Conservation (phyloP, 2,329 filamentous ascomycete species). For the Fusarium pseudograminearum region DNA sequence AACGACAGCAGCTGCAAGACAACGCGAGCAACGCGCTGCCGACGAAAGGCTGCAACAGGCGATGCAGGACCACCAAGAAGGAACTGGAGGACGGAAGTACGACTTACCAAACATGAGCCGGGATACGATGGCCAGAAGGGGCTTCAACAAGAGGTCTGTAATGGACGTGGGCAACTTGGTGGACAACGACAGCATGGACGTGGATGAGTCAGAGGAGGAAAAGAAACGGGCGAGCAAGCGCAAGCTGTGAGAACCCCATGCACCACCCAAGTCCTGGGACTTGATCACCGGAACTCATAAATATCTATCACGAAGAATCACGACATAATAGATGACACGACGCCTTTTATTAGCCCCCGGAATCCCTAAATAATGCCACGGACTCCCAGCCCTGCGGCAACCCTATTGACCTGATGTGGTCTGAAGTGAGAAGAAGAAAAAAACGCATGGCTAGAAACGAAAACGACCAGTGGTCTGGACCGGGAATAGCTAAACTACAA, state of each 20-base stretch:
- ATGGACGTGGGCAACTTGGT: slow-evolving; percentile 58
- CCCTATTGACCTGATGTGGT: slow-evolving; percentile 26
- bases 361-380: slow-evolving; percentile 37
- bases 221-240: slow-evolving; percentile 65
- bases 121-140: slow-evolving; percentile 46
- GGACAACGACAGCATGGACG: slow-evolving; percentile 66
- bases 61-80: slow-evolving; percentile 60
- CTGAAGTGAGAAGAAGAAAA: slow-evolving; percentile 30
- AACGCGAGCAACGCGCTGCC: slow-evolving; percentile 62
- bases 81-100: slow-evolving; percentile 51
- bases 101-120: slow-evolving; percentile 39
- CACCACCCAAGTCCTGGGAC: neutral
- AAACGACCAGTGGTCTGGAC: slow-evolving; percentile 31
- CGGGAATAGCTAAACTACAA: slow-evolving; percentile 44
- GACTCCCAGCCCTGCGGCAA: slow-evolving; percentile 11
- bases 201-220: slow-evolving; percentile 65
- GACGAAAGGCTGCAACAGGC: slow-evolving; percentile 63
- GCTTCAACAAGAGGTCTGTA: slow-evolving; percentile 53
- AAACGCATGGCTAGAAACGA: slow-evolving; percentile 32
- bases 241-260: slow-evolving; percentile 58
- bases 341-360: slow-evolving; percentile 37
- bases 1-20: slow-evolving; percentile 65
- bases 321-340: slow-evolving; percentile 48
- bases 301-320: slow-evolving; percentile 48
- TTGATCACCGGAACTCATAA: slow-evolving; percentile 14